phyloP scores from a whole-genome alignment of 2,329 filamentous ascomycete genomes.

The Neopestalotiopsis rosae region DNA sequence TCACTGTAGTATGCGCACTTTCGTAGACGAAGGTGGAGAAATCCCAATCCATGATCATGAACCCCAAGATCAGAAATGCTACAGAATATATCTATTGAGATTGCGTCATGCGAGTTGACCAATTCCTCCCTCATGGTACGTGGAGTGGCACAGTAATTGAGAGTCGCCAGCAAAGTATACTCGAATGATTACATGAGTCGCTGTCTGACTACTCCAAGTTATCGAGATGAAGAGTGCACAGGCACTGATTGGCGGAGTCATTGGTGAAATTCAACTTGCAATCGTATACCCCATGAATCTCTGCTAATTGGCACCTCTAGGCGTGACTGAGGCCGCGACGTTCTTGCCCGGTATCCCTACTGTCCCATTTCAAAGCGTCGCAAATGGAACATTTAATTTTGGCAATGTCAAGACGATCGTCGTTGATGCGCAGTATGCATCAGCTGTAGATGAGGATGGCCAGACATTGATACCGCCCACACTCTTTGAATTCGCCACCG shows the following conservation, averaged over 20 bases:
- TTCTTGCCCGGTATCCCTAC: conserved; percentile 39
- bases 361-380: conserved; percentile 36
- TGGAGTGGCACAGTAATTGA: not conserved
- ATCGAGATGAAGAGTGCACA: conserved; percentile 15
- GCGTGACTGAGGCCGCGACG: not conserved
- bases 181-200: not conserved
- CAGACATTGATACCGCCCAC: conserved; percentile 58
- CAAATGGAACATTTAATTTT: conserved; percentile 33
- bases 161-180: not conserved
- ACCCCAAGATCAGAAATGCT: not conserved
- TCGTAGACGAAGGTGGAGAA: not conserved
- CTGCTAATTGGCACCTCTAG: not conserved
- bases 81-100: no score
- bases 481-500: conserved; percentile 50
- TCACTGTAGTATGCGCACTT: not conserved
- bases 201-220: not conserved
- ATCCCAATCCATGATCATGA: not conserved
- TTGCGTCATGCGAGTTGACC: no score
- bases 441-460: conserved; percentile 48
- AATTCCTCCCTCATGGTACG: no score
- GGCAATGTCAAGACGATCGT: conserved; percentile 41
- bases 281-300: not conserved
- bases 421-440: conserved; percentile 48
- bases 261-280: not conserved
- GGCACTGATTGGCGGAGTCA: conserved; percentile 4